Evolutionary conservation across 192 early-diverging fungal genomes (phyloP).

Genomic region (Coemansia sp.): DNA sequence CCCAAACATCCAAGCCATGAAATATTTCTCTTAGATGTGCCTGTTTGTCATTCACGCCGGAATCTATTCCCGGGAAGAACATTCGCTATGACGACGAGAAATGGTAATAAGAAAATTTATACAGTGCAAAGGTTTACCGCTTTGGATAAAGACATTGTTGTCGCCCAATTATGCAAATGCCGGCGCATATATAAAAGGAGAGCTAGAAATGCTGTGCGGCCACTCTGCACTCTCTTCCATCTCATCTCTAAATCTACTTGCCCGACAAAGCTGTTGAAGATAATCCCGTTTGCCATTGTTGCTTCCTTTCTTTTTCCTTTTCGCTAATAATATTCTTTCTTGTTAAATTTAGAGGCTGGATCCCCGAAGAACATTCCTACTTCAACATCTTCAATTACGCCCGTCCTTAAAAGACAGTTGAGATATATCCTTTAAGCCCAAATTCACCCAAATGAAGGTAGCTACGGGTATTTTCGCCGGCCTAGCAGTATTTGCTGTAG

Average conservation of each 20-base stretch:
- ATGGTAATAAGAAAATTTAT: background rate
- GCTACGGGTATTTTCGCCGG: conserved; percentile 5
- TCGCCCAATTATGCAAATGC: background rate
- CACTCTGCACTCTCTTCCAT: background rate
- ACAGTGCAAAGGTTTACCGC: background rate
- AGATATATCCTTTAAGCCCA: background rate
- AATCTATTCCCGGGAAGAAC: background rate
- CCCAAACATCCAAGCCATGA: background rate
- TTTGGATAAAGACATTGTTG: background rate
- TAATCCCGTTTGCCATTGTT: background rate
- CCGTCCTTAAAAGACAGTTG: background rate
- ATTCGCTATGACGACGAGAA: background rate
- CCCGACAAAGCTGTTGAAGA: background rate
- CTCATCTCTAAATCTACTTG: background rate
- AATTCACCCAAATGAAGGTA: conserved; percentile 13
- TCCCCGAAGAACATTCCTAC: background rate
- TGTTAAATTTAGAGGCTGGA: background rate
- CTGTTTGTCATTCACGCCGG: background rate
- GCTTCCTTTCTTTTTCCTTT: background rate
- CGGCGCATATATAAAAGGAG: background rate
- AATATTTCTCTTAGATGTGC: background rate
- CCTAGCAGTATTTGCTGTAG: conserved; percentile 55
- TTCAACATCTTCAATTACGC: background rate
- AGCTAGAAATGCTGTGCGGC: background rate
- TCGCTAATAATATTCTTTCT: background rate